These are phyloP conservation scores for Nemania sp. DNA, from an alignment of 2,329 filamentous ascomycete species.

Conservation along the genomic window DNA sequence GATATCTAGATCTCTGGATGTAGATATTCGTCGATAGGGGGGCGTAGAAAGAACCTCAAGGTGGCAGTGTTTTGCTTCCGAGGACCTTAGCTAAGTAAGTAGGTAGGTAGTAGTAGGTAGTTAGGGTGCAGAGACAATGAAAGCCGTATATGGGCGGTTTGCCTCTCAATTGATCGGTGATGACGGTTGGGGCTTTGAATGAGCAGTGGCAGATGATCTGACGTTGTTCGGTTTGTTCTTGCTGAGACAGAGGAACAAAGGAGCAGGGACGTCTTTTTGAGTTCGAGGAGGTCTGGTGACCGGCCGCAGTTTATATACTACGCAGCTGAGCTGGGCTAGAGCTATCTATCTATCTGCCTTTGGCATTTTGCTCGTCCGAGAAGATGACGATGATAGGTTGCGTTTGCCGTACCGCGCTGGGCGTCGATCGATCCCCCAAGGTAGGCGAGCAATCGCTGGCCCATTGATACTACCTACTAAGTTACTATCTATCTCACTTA, in stretches of 20 bases:
- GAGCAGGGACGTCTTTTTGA: constrained; percentile 2
- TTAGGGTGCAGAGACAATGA: constrained; percentile 12
- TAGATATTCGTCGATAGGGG: constrained; percentile 5
- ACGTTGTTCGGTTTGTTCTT: constrained; percentile 17
- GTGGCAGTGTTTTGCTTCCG: not conserved
- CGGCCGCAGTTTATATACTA: constrained; percentile 22
- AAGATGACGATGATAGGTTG: not conserved
- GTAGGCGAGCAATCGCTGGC: not conserved
- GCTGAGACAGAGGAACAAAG: constrained; percentile 24
- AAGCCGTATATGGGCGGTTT: not conserved
- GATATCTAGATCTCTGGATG: not conserved
- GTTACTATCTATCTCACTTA: no score
- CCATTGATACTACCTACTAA: not conserved
- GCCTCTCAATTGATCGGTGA: not conserved
- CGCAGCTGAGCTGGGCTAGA: not conserved
- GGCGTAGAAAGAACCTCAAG: not conserved
- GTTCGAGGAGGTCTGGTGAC: constrained; percentile 4
- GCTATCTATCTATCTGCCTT: not conserved
- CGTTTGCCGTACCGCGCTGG: not conserved
- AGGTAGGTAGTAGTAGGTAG: no score
- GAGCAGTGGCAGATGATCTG: constrained; percentile 5
- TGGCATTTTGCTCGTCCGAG: not conserved
- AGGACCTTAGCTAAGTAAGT: not conserved
- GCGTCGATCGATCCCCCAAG: constrained; percentile 1
- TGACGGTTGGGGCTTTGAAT: constrained; percentile 16